phyloP scores from a whole-genome alignment of 129 eudicot genomes.

The Scalesia atractyloides region DNA sequence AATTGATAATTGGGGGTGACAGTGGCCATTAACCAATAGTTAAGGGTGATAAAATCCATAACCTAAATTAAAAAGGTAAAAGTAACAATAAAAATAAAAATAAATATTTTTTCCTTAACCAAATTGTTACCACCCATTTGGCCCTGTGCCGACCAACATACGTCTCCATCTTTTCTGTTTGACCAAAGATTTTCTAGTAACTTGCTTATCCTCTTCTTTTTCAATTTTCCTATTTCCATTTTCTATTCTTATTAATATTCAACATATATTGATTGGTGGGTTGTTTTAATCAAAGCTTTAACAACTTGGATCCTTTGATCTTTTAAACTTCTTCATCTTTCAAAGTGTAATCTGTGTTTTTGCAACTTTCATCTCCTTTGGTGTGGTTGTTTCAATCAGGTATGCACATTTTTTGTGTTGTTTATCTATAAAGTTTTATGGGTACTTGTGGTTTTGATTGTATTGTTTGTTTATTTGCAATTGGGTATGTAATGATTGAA shows the following conservation, averaged over 20 bases:
- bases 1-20: too few relatives aligned
- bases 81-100: too few relatives aligned
- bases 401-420: constrained; percentile 12
- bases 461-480: constrained; percentile 1
- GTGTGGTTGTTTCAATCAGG: constrained; percentile 28
- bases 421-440: background rate
- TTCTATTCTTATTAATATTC: background rate
- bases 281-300: background rate
- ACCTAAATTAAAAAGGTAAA: too few relatives aligned
- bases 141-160: background rate
- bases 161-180: background rate
- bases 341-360: constrained; percentile 10
- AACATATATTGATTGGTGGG: constrained; percentile 25
- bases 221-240: too few relatives aligned
- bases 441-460: background rate
- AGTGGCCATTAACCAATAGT: too few relatives aligned
- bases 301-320: constrained; percentile 27
- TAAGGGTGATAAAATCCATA: too few relatives aligned
- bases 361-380: constrained; percentile 40
- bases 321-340: background rate
- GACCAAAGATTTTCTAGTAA: constrained; percentile 9
- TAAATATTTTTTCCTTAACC: too few relatives aligned
- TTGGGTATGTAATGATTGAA: background rate
- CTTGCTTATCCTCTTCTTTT: background rate
- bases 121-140: background rate